phyloP scores from a whole-genome alignment of 1,284 basidiomycete species.

The Cryptococcus floricola region DNA sequence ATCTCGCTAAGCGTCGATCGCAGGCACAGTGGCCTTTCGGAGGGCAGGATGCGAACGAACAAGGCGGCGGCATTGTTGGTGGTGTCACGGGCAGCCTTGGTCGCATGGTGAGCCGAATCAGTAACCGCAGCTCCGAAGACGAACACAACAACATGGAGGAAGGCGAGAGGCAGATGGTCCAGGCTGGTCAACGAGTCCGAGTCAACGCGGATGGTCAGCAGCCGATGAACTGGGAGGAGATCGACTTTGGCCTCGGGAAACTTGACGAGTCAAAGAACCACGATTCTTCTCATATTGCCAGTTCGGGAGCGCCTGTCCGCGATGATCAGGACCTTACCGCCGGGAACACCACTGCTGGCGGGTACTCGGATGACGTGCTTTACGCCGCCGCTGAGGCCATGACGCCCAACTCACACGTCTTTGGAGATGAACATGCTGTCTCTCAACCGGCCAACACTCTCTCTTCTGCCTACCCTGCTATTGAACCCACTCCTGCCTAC shows the following conservation, averaged over 20 bases:
- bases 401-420: neutral
- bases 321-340: conserved; percentile 1
- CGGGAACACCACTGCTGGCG: conserved; percentile 5
- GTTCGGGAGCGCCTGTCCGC: neutral
- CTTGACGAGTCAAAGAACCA: conserved; percentile 34
- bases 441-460: conserved; percentile 21
- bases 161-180: conserved; percentile 22
- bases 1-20: conserved; percentile 7
- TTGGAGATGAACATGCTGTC: neutral
- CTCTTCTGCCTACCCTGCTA: conserved; percentile 20
- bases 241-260: conserved; percentile 49
- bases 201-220: conserved; percentile 7
- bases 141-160: conserved; percentile 3
- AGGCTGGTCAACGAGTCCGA: conserved; percentile 12
- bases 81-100: conserved; percentile 18
- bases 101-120: conserved; percentile 26
- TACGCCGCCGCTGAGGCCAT: neutral
- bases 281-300: conserved; percentile 3
- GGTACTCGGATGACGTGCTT: neutral
- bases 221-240: conserved; percentile 37
- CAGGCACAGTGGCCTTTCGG: conserved; percentile 27
- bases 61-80: conserved; percentile 27
- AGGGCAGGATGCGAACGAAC: conserved; percentile 35
- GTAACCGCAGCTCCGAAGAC: conserved; percentile 11
- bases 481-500: conserved; percentile 16